Base-by-base conservation (phyloP, 306 rosid genomes). In the Astragalus membranaceus region DNA sequence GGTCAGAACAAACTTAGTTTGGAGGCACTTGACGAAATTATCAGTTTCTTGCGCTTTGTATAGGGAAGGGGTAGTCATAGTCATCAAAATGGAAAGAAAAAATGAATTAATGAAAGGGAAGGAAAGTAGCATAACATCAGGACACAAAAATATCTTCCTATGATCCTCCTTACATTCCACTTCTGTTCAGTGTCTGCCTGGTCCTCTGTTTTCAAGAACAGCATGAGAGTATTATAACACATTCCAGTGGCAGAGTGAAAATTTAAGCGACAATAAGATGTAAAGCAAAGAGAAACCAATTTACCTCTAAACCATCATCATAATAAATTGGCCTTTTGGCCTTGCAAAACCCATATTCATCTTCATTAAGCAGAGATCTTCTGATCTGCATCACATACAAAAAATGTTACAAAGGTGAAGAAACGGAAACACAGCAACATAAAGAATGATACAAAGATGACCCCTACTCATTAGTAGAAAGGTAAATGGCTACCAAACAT, bases 301-400 rank as follows among this genome's bases (percentile, higher is more conserved):
- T 29, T 87, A 92, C 98, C 94, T 89, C 98, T 65, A 92, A 81
- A 72, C 98, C 98, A 76, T 85, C 96, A 0, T 92, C 98, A 9
- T 92, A 89, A 78, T 89, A 92, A 26, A 88, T 77, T 58, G 98
- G 98, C 70, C 79, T 82, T 81, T 79, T 86, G 51, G 96, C 96
- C 87, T 73, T 92, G 41, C 89, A 86, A 78, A 92, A 89, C 54
- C 98, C 98, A 13, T 88, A 79, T 74, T 89, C 96, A 73, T 92
- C 87, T 82, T 92, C 98, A 72, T 89, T 89, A 23, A 92, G 88
- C 64, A 92, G 47, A 9, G 95, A 86, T 78, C 91, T 85, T 84
- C 98, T 81, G 23, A 92, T 92, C 98, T 92, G 89, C 71, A 73
- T 26, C 61, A 54, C 23, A 67, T 61, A 79, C 65, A 51, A 51